Evolutionary conservation across 129 eudicot species (phyloP), one percentile per base, ranked within the genome.

Genomic region (Artemisia argyi): DNA sequence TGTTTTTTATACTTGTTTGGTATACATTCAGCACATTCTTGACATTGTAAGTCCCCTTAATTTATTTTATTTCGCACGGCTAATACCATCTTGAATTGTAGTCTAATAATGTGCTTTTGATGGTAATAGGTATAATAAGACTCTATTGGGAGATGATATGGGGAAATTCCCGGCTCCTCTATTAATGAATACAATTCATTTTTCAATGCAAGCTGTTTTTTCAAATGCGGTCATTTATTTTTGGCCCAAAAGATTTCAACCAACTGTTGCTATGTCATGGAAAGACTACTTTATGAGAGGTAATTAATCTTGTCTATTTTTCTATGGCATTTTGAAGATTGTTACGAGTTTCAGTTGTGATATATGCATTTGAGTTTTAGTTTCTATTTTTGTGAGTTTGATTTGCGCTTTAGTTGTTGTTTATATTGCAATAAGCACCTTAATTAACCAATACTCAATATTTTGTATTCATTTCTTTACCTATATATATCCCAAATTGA

Each of bases 91-190:
- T 46, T 35, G 57, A 64, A 18, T 65, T 50, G 51, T 22, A 64
- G 30, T 59, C 15, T 52, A 50, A 3, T 42, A 58, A 50, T 47
- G 63, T 74, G 75, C 52, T 44, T 61, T 14, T 65, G 4, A 54
- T 72, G 55, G 18, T 51, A 26, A 30, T 69, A 94, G 99, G 81
- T 94, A 90, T 71, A 94, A 94, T 79, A 94, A 94, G 76, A 85
- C 85, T 64, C 76, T 94, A 20, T 65, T 94, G 74, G 99, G 99
- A 47, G 93, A 90, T 77, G 72, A 94, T 66, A 59, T 88, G 88
- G 97, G 99, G 65, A 94, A 66, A 70, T 94, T 94, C 71, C 99
- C 99, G 16, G 99, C 99, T 73, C 99, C 99, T 50, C 75, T 94
- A 48, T 72, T 94, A 78, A 94, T 94, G 99, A 94, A 94, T 42